Conservation (phyloP, 176 grass and related monocot species). For the Carex kokanica region DNA sequence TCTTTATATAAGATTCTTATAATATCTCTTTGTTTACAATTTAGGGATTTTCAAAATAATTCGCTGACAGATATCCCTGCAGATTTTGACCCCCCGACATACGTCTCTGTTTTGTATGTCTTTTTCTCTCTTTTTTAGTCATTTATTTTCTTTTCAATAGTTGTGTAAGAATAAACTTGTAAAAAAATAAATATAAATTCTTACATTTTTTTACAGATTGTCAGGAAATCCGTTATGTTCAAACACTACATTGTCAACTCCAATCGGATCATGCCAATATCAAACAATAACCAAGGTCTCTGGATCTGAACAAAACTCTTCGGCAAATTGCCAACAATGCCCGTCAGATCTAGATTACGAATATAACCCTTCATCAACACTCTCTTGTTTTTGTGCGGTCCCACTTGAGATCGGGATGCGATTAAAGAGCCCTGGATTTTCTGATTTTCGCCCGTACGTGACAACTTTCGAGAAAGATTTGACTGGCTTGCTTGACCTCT, state of each 20-base stretch:
- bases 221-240: conserved; percentile 70
- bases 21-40: conserved; percentile 23
- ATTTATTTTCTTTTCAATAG: neutral
- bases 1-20: conserved; percentile 24
- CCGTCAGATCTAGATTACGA: conserved; percentile 47
- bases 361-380: conserved; percentile 59
- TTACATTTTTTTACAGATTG: conserved; percentile 51
- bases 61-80: conserved; percentile 50
- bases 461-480: conserved; percentile 53
- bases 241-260: conserved; percentile 36
- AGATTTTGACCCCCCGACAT: conserved; percentile 49
- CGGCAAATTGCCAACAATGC: conserved; percentile 37
- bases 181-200: neutral
- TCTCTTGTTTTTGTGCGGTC: conserved; percentile 55
- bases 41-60: conserved; percentile 89
- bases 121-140: conserved; percentile 13
- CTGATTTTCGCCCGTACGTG: conserved; percentile 59
- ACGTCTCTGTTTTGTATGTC: conserved; percentile 67
- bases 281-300: conserved; percentile 21
- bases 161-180: neutral
- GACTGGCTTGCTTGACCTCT: conserved; percentile 37
- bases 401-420: conserved; percentile 77
- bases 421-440: conserved; percentile 83
- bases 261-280: conserved; percentile 46
- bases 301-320: conserved; percentile 33